A percentile compares a stretch with the other conserved stretches of the same genome.
Evolutionary conservation across 208 protist genomes (phyloP).

Genomic region (Balamuthia mandrillaris): DNA sequence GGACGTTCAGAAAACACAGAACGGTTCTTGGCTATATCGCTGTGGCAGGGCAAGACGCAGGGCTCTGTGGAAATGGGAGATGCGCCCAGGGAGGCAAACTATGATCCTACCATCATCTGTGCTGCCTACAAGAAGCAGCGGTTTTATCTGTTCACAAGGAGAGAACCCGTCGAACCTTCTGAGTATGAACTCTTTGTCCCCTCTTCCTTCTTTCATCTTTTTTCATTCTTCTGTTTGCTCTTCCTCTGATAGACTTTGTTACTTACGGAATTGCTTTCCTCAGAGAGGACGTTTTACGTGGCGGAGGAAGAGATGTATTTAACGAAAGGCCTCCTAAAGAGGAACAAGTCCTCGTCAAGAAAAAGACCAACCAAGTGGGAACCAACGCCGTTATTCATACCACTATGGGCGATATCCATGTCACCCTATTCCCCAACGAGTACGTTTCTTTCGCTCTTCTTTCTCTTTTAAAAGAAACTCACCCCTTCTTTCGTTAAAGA

Average conservation of each 20-base stretch:
- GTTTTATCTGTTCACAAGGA: slow-evolving; percentile 79
- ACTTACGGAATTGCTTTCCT: too few species aligned
- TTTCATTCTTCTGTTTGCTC: too few species aligned
- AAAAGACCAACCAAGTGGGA: background rate
- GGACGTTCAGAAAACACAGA: slow-evolving; percentile 71
- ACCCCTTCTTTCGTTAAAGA: too few species aligned
- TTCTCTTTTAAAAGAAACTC: too few species aligned
- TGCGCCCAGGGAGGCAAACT: slow-evolving; percentile 26
- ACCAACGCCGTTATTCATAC: slow-evolving; percentile 79
- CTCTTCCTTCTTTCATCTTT: too few species aligned
- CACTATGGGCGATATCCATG: slow-evolving; percentile 77
- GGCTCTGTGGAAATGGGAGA: slow-evolving; percentile 28
- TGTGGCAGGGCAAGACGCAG: slow-evolving; percentile 76
- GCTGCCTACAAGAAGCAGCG: slow-evolving; percentile 72
- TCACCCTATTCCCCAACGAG: slow-evolving; percentile 85
- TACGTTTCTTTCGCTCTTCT: too few species aligned
- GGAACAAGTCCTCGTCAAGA: slow-evolving; percentile 50
- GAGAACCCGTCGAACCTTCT: slow-evolving; percentile 72
- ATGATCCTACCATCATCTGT: slow-evolving; percentile 79
- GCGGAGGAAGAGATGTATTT: slow-evolving; percentile 77
- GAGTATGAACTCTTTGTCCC: background rate
- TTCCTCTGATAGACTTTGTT: too few species aligned
- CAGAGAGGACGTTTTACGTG: too few species aligned
- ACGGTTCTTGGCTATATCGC: slow-evolving; percentile 71
- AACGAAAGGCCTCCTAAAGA: slow-evolving; percentile 83